Evolutionary conservation across 176 grass and related monocot species (phyloP).

Genomic region (Puya raimondii): DNA sequence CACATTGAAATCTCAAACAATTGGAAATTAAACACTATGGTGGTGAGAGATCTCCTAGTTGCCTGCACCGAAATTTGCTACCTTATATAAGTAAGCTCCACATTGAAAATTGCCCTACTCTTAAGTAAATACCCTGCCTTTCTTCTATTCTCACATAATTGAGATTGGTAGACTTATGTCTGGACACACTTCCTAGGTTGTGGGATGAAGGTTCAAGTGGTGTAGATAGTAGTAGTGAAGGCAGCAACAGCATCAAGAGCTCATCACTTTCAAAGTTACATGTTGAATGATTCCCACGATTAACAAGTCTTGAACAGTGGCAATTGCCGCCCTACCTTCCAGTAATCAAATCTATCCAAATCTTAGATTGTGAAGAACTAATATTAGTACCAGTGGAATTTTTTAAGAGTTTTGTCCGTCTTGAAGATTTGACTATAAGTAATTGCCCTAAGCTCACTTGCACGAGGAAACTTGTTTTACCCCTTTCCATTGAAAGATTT

Average conservation of each 20-base stretch:
- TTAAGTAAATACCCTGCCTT: neutral
- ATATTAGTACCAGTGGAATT: neutral
- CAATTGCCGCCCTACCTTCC: neutral
- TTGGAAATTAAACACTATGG: constrained; percentile 35
- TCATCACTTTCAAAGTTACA: constrained; percentile 2
- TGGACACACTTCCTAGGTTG: neutral
- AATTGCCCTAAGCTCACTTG: constrained; percentile 3
- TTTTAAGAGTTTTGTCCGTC: constrained; percentile 3
- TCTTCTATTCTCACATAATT: neutral
- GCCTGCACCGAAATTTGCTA: constrained; percentile 4
- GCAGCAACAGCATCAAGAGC: neutral
- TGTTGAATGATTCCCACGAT: neutral
- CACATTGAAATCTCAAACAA: constrained; percentile 23
- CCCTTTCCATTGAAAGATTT: constrained; percentile 20
- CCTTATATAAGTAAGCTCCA: neutral
- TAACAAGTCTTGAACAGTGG: constrained; percentile 1
- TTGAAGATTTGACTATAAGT: constrained; percentile 11
- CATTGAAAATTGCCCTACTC: neutral
- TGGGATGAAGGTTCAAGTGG: neutral
- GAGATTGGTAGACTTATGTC: neutral
- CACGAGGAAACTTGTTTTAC: constrained; percentile 7
- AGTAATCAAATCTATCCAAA: neutral
- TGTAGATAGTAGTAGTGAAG: neutral
- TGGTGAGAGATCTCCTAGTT: constrained; percentile 23
- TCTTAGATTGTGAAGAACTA: constrained; percentile 9